A percentile compares a stretch with the other conserved stretches of the same genome.
phyloP scores from a whole-genome alignment of 129 eudicot genomes.

The Chrysanthemum seticuspe region DNA sequence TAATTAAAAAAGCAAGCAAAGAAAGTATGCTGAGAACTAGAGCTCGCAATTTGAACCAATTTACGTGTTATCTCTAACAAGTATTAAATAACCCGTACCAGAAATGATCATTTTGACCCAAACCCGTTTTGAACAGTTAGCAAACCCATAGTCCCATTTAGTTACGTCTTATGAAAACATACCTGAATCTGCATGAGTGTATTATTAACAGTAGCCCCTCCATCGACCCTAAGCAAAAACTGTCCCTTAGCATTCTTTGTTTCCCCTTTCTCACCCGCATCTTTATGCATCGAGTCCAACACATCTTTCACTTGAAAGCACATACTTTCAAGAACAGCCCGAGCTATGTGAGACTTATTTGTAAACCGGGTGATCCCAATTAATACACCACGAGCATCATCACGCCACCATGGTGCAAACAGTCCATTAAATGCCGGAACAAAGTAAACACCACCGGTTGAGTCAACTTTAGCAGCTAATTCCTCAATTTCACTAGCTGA shows the following conservation, averaged over 20 bases:
- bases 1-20: neutral
- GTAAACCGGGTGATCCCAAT: conserved; percentile 94
- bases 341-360: conserved; percentile 80
- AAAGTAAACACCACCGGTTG: conserved; percentile 87
- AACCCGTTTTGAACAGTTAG: conserved; percentile 5
- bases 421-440: conserved; percentile 95
- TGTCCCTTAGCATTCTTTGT: conserved; percentile 61
- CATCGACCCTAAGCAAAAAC: conserved; percentile 89
- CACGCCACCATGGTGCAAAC: conserved; percentile 99
- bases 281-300: conserved; percentile 95
- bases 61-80: neutral
- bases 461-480: conserved; percentile 75
- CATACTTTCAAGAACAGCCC: conserved; percentile 99
- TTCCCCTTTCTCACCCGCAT: conserved; percentile 72
- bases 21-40: neutral
- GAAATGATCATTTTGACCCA: neutral
- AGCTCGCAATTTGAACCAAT: neutral
- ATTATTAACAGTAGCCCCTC: conserved; percentile 89
- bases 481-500: conserved; percentile 85
- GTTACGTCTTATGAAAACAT: neutral
- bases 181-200: conserved; percentile 98
- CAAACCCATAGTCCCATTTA: neutral
- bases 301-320: conserved; percentile 98
- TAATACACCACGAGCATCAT: conserved; percentile 95
- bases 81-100: neutral